Percentiles rank a stretch among this genome's conserved stretches.
phyloP scores from a whole-genome alignment of 2,329 filamentous ascomycete species.

The Neonectria magnoliae region DNA sequence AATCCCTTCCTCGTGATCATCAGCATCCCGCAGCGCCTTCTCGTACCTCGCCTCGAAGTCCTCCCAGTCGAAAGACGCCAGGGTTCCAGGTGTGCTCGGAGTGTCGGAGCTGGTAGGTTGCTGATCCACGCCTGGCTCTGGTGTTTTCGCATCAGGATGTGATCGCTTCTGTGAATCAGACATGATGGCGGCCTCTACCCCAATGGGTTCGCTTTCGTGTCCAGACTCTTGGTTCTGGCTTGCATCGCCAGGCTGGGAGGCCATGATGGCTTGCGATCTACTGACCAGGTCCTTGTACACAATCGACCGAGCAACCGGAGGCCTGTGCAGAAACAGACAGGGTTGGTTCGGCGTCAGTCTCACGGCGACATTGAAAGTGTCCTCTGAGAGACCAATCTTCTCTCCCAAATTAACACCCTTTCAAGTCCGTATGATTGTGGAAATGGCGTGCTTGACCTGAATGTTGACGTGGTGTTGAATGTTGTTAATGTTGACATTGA shows the following conservation, averaged over 20 bases:
- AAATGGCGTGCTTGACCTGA: background rate
- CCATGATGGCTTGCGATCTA: slow-evolving; percentile 26
- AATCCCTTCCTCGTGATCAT: slow-evolving; percentile 71
- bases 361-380: background rate
- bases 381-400: background rate
- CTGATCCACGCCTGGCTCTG: slow-evolving; percentile 50
- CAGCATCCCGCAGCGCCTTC: slow-evolving; percentile 69
- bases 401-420: background rate
- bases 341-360: background rate
- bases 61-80: slow-evolving; percentile 77
- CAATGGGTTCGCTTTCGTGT: slow-evolving; percentile 23
- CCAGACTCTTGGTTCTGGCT: slow-evolving; percentile 27
- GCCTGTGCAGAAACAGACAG: background rate
- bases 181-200: slow-evolving; percentile 30
- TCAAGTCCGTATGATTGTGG: too few species aligned
- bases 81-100: slow-evolving; percentile 61
- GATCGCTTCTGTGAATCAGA: slow-evolving; percentile 34
- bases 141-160: slow-evolving; percentile 46
- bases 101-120: slow-evolving; percentile 48
- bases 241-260: slow-evolving; percentile 28
- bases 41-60: slow-evolving; percentile 78
- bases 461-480: too few species aligned
- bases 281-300: slow-evolving; percentile 5
- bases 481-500: background rate
- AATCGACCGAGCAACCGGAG: slow-evolving; percentile 20